A percentile compares a stretch with the other conserved stretches of the same genome.
phyloP scores from a whole-genome alignment of 1,284 basidiomycete species.

The Microbotryum scabiosae region DNA sequence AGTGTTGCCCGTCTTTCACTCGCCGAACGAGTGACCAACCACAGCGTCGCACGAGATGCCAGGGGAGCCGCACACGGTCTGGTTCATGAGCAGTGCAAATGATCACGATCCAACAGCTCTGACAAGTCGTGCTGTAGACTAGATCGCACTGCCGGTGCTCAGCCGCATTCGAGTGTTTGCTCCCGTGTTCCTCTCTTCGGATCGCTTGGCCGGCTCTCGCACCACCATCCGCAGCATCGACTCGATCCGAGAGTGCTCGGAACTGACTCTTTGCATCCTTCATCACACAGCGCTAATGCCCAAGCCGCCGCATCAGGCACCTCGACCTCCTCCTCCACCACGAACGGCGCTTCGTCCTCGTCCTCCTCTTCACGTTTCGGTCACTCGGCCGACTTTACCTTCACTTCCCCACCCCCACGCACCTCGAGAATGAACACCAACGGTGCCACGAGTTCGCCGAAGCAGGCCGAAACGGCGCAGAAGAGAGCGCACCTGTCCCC shows the following conservation, averaged over 20 bases:
- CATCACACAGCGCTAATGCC: too few species aligned
- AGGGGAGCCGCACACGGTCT: too few species aligned
- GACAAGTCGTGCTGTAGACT: background rate
- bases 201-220: too few species aligned
- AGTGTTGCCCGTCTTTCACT: background rate
- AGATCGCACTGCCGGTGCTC: background rate
- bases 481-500: background rate
- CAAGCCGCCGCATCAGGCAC: too few species aligned
- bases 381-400: conserved; percentile 18
- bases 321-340: background rate
- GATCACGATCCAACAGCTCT: background rate
- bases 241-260: too few species aligned
- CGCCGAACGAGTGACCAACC: background rate
- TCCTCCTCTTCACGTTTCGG: conserved; percentile 8
- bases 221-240: too few species aligned
- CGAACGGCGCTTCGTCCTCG: background rate
- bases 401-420: conserved; percentile 1
- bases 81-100: too few species aligned
- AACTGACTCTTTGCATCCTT: too few species aligned
- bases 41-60: background rate
- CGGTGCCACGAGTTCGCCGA: too few species aligned
- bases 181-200: background rate
- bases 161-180: background rate
- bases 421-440: background rate
- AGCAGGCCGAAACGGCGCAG: too few species aligned